Evolutionary conservation across 768 basidiomycete species (phyloP), one percentile per base, ranked within the genome.

Genomic region (Amanita jacksonii): DNA sequence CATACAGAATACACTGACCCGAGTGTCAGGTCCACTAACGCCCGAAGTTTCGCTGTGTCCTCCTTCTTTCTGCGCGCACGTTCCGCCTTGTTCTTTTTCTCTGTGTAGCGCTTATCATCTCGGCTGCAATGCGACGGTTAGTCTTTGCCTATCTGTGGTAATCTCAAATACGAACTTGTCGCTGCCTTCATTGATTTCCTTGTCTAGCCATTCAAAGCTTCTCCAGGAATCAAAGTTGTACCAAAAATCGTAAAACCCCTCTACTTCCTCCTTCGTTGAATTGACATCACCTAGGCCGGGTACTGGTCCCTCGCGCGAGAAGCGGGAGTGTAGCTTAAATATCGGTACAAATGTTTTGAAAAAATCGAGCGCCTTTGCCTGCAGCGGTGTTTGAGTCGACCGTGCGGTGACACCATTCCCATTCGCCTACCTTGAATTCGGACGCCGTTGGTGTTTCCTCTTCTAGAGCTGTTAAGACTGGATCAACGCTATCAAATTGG

Each of bases 201-300:
- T 98, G 69, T 99, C 94, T 52, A 85, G 69, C 73, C 91, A 97
- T 65, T 99, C 94, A 60, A 97, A 99, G 62, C 83, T 88, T 55
- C 94, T 73, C 94, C 94, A 99, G 52, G 85, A 88, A 63, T 97
- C 94, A 65, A 99, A 94, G 74, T 93, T 94, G 74, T 99, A 98
- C 91, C 92, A 99, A 64, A 94, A 96, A 63, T 97, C 86, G 70
- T 99, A 99, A 73, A 99, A 97, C 5, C 66, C 73, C 61, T 94
- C 88, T 43, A 97, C 93, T 45, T 77, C 76, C 51, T 76, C 74
- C 64, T 96, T 94, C 46, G 79, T 60, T 16, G 82, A 77, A 35
- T 85, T 73, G 48, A 73, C 63, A 22, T 62, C 63, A 8, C 93
- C 94, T 20, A 99, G 75, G 47, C 70, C 62, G 5, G 90, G 93